Evolutionary conservation across 495 filamentous ascomycete genomes (phyloP), one percentile per base, ranked within the genome.

Genomic region (Daldinia decipiens): DNA sequence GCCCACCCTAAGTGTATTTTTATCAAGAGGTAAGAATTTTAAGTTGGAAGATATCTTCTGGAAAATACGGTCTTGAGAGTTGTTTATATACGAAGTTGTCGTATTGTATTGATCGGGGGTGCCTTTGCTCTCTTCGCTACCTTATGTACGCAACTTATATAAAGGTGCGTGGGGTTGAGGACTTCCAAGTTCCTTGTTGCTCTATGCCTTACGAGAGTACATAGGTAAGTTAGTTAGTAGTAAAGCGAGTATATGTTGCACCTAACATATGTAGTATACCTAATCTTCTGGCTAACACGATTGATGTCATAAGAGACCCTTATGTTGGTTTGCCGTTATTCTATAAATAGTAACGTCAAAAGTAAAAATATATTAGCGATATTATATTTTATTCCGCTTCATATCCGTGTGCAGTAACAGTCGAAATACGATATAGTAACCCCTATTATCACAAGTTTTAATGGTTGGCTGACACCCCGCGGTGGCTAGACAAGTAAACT

Each of bases 241-340:
- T 7, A 21, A 11, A 45, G 7, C 1, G 40, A 45, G 40, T 5
- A 17, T 9, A 45, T 9, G 17, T 7, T 45, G n/a, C 2, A 11
- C 3, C 8, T 24, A 19, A 45, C n/a, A n/a, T n/a, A n/a, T n/a
- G n/a, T n/a, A 45, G 40, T 47, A 7, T 47, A 24, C 19, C 19
- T 47, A 12, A 47, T 13, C 11, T 13, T 36, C 34, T 5, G 0
- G 8, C 8, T 47, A 24, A 19, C 43, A 47, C 43, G 2, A 21
- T 47, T 47, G 43, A 47, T 47, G 43, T 47, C 43, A 47, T 47
- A 24, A 24, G 8, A 47, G 43, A 47, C 43, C 17, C 17, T 21
- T 47, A 24, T 24, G 19, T 4, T 13, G 19, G 43, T 1, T 11
- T 24, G 24, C 19, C 19, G 1, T 47, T 4, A 4, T 24, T 21